Evolutionary conservation across 768 basidiomycete species (phyloP), one percentile per base, ranked within the genome.

Genomic region (Lentinula raphanica): DNA sequence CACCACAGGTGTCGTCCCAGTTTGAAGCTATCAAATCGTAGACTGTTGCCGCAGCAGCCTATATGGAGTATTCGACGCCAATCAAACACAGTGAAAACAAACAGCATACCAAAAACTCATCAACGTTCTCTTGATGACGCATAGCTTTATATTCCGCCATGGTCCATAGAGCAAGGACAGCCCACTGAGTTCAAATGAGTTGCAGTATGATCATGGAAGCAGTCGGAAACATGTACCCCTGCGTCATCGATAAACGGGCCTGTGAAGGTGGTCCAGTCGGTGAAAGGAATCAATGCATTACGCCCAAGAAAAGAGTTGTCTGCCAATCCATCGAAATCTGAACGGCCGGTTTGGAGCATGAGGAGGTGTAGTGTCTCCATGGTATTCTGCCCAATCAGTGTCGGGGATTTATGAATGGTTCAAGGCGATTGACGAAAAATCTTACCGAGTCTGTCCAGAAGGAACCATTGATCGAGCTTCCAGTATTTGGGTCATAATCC

Each of bases 371-470:
- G 65, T 60, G 83, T 81, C 63, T 84, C 83, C 38, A 82, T 63
- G 5, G 81, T 74, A 61, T 84, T 84, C 82, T 84, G 45, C 27
- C 9, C 23, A 13, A 25, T 13, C 9, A 32, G 5, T 29, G n/a
- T 19, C 19, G 5, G 8, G 31, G 29, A n/a, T 50, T n/a, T 35
- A 11, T n/a, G 32, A 25, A 9, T n/a, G 19, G 3, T 15, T 17
- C 15, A 38, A 13, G 2, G 19, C 0, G 19, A 21, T 44, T 40
- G 40, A 13, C 44, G 46, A 15, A 19, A 17, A 49, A 21, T 62
- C 74, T 21, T 55, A 83, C 81, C 4, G 79, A 76, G 62, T 83
- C 79, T 2, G 82, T 83, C 82, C 81, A 83, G n/a, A 82, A 69
- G 8, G 76, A 75, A 36, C 82, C 82, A 27, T 73, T 71, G 17